phyloP scores from a whole-genome alignment of 2,329 filamentous ascomycete genomes.

The Beauveria pseudobassiana region DNA sequence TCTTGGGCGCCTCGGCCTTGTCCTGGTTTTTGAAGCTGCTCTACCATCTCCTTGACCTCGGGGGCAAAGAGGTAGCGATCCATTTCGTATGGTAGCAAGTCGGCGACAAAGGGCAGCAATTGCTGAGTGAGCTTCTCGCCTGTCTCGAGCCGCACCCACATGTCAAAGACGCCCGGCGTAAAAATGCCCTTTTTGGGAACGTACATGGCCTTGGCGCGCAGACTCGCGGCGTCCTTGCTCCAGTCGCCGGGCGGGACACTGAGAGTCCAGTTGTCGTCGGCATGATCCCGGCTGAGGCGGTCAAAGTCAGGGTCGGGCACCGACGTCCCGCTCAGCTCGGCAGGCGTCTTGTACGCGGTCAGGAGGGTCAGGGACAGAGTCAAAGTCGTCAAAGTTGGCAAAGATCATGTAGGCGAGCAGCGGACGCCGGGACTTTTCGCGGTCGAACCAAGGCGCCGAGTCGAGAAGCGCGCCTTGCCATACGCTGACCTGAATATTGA shows the following conservation, averaged over 20 bases:
- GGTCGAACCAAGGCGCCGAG: constrained; percentile 23
- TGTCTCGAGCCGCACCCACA: constrained; percentile 54
- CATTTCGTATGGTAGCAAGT: constrained; percentile 24
- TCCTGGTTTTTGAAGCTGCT: not conserved
- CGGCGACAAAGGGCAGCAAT: constrained; percentile 53
- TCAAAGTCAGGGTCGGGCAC: constrained; percentile 15
- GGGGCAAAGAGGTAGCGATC: constrained; percentile 43
- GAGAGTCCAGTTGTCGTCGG: constrained; percentile 17
- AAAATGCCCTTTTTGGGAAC: constrained; percentile 5
- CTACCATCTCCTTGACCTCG: constrained; percentile 1
- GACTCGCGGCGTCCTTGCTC: not conserved
- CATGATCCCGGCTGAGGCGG: constrained; percentile 2
- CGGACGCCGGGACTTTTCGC: constrained; percentile 19
- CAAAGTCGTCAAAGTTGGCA: constrained; percentile 18
- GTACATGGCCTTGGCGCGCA: constrained; percentile 2
- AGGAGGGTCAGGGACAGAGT: constrained; percentile 23
- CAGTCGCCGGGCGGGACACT: constrained; percentile 8
- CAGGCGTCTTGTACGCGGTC: constrained; percentile 19
- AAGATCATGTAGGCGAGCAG: constrained; percentile 27
- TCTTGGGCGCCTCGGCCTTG: not conserved
- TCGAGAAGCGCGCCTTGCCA: constrained; percentile 26
- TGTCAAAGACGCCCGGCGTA: constrained; percentile 32
- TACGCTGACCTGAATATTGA: constrained; percentile 29
- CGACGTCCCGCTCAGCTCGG: constrained; percentile 14
- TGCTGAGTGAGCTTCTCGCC: constrained; percentile 55